Evolutionary conservation across 805 yeast species (phyloP).

Genomic region (Ogataea trehaloabstinens): DNA sequence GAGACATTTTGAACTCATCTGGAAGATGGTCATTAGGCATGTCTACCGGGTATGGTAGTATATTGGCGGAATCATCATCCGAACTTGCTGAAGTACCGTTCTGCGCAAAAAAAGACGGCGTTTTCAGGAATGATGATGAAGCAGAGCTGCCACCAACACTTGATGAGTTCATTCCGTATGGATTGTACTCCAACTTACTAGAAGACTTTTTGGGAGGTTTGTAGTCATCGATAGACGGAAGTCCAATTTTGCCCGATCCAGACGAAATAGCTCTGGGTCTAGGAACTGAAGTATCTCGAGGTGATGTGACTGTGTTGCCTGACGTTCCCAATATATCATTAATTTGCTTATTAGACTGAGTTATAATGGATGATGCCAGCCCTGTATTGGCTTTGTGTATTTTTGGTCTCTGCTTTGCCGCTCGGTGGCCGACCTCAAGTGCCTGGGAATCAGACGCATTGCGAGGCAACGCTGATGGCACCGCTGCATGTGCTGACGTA

Average conservation of each 20-base stretch:
- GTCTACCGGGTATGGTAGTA: constrained; percentile 63
- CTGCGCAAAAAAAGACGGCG: constrained; percentile 16
- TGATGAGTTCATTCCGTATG: constrained; percentile 50
- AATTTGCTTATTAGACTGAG: constrained; percentile 15
- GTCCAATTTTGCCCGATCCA: constrained; percentile 19
- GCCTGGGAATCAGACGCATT: constrained; percentile 1
- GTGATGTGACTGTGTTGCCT: constrained; percentile 23
- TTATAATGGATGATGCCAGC: constrained; percentile 9
- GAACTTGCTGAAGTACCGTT: constrained; percentile 21
- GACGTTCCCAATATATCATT: constrained; percentile 22
- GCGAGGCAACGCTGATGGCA: constrained; percentile 1
- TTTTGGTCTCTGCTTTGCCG: constrained; percentile 4
- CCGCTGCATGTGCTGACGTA: constrained; percentile 4
- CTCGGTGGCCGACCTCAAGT: constrained; percentile 1
- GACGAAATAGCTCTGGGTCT: constrained; percentile 7
- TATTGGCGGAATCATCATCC: constrained; percentile 40
- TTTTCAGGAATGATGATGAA: constrained; percentile 2
- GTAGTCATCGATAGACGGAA: constrained; percentile 31
- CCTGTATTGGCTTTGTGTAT: constrained; percentile 8
- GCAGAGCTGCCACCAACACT: background rate
- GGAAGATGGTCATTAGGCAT: constrained; percentile 72
- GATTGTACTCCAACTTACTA: constrained; percentile 56
- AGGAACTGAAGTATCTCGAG: constrained; percentile 15
- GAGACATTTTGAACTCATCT: constrained; percentile 48
- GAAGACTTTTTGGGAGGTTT: constrained; percentile 15